Evolutionary conservation across 495 filamentous ascomycete genomes (phyloP).

Genomic region (Oleoguttula mirabilis): DNA sequence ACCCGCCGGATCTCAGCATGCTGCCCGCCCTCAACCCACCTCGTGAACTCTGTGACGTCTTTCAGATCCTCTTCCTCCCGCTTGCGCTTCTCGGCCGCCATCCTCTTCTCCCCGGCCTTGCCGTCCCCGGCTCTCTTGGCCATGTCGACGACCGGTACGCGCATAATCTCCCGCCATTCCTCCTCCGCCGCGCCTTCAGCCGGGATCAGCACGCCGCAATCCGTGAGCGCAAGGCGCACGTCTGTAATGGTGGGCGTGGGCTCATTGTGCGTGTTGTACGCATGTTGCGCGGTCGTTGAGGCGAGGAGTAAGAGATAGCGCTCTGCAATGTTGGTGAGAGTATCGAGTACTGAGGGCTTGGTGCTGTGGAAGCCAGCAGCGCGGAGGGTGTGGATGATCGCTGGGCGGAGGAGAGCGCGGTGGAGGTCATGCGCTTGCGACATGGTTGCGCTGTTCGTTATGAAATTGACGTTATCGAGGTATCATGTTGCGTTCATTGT

Average conservation of each 20-base stretch:
- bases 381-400: constrained; percentile 74
- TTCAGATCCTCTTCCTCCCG: constrained; percentile 55
- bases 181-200: constrained; percentile 48
- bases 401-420: constrained; percentile 67
- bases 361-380: constrained; percentile 73
- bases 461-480: too few species aligned
- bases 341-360: constrained; percentile 63
- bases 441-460: constrained; percentile 6
- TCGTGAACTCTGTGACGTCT: constrained; percentile 59
- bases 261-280: constrained; percentile 39
- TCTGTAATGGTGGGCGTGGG: constrained; percentile 52
- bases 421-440: constrained; percentile 38
- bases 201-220: constrained; percentile 57
- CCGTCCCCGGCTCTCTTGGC: constrained; percentile 13
- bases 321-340: constrained; percentile 59
- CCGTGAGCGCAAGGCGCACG: constrained; percentile 68
- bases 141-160: constrained; percentile 26
- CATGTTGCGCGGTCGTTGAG: constrained; percentile 47
- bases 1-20: constrained; percentile 64
- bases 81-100: constrained; percentile 23
- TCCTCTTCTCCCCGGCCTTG: constrained; percentile 5
- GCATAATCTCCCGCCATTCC: constrained; percentile 33
- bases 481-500: too few species aligned
- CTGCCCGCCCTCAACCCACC: constrained; percentile 55
- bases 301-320: constrained; percentile 63